Conservation (phyloP, 352 stramenopile genomes). For the Phytophthora fragariaefolia region DNA sequence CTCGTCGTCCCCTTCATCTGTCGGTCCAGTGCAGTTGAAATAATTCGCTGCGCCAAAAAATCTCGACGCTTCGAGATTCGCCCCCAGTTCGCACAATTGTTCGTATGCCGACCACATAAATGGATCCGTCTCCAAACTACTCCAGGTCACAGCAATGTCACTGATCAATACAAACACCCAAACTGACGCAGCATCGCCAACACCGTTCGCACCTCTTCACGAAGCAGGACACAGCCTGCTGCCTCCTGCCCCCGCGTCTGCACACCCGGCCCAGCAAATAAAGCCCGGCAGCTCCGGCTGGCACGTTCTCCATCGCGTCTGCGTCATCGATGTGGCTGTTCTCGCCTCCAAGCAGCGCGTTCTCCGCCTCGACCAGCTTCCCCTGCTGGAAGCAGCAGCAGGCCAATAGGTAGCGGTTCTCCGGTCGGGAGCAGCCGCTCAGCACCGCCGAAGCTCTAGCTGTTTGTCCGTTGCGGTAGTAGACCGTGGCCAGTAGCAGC, state of each 20-base stretch:
- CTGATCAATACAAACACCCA: background rate
- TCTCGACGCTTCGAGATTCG: conserved; percentile 58
- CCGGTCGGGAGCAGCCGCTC: conserved; percentile 36
- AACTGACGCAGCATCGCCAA: background rate
- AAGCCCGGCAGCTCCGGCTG: conserved; percentile 91
- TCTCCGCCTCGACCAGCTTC: conserved; percentile 89
- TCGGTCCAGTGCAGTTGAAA: conserved; percentile 37
- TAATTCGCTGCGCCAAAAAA: conserved; percentile 72
- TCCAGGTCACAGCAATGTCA: conserved; percentile 10
- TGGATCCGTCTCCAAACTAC: conserved; percentile 90
- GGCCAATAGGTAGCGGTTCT: conserved; percentile 77
- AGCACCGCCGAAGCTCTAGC: conserved; percentile 67
- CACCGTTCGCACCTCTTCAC: conserved; percentile 61
- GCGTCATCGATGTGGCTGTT: conserved; percentile 30
- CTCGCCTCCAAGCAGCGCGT: conserved; percentile 79
- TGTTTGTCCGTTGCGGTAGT: conserved; percentile 60
- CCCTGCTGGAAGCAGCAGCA: conserved; percentile 80
- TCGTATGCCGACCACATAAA: conserved; percentile 94
- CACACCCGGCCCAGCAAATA: conserved; percentile 94
- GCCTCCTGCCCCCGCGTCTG: conserved; percentile 82
- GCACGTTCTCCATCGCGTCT: conserved; percentile 38
- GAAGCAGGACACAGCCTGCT: conserved; percentile 93
- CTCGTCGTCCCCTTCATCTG: conserved; percentile 8
- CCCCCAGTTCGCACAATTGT: conserved; percentile 93
- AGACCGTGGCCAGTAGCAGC: conserved; percentile 68